Conservation (phyloP, 371 early-diverging fungal species). For the Funneliformis caledonium region DNA sequence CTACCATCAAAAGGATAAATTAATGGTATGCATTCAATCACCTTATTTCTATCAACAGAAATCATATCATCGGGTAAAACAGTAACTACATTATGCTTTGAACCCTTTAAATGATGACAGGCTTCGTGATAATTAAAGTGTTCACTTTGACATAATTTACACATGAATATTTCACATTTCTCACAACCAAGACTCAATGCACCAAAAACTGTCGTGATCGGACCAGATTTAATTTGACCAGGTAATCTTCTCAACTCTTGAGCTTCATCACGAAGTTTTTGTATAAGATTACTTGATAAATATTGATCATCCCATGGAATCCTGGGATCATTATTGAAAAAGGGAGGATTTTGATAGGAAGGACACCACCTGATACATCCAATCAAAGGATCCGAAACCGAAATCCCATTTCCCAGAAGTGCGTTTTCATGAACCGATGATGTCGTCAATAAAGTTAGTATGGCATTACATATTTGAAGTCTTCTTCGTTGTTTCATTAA, state of each 20-base stretch:
- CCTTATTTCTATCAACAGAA: neutral
- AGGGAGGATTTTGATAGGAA: constrained; percentile 13
- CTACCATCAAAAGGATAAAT: neutral
- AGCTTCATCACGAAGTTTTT: neutral
- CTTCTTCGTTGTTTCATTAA: neutral
- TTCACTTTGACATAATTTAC: neutral
- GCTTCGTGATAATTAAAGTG: neutral
- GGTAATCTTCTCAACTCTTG: neutral
- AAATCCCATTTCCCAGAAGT: neutral
- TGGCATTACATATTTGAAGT: neutral
- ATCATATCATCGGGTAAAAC: neutral
- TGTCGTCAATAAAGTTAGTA: neutral
- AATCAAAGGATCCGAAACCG: neutral
- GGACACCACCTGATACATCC: constrained; percentile 11
- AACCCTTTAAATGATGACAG: neutral
- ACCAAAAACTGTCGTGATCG: neutral
- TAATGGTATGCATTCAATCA: neutral
- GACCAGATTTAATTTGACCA: neutral
- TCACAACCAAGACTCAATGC: neutral
- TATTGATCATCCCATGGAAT: constrained; percentile 4
- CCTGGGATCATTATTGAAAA: constrained; percentile 12
- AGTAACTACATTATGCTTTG: neutral
- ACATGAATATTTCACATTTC: constrained; percentile 2
- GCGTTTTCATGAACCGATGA: neutral
- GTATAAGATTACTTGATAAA: neutral